phyloP scores from a whole-genome alignment of 108 stramenopile species.

The Poteriospumella lacustris region DNA sequence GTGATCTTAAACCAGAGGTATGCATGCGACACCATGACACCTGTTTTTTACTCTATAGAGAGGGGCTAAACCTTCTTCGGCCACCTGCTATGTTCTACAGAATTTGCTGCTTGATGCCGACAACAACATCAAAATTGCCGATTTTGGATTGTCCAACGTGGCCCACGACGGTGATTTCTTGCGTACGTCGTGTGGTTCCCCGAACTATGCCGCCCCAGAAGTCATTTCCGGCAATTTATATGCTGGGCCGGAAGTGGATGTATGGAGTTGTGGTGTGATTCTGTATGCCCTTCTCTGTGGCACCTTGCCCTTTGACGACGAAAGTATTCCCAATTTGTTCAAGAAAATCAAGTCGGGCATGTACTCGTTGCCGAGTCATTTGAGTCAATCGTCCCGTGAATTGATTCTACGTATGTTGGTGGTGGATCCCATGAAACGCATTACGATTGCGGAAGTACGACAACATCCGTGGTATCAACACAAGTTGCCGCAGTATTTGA shows the following conservation, averaged over 20 bases:
- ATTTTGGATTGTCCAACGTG: slow-evolving; percentile 95
- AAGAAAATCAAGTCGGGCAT: slow-evolving; percentile 98
- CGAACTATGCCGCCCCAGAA: slow-evolving; percentile 99
- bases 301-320: slow-evolving; percentile 96
- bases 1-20: slow-evolving; percentile 90
- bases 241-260: slow-evolving; percentile 96
- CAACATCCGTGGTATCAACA: slow-evolving; percentile 95
- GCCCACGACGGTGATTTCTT: slow-evolving; percentile 98
- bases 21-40: too few species aligned
- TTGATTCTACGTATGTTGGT: slow-evolving; percentile 96
- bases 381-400: slow-evolving; percentile 83
- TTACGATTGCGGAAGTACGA: slow-evolving; percentile 93
- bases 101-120: slow-evolving; percentile 70
- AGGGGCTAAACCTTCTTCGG: not conserved
- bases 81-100: slow-evolving; percentile 14
- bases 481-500: slow-evolving; percentile 90
- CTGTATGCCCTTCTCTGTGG: slow-evolving; percentile 98
- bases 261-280: slow-evolving; percentile 98
- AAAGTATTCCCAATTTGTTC: slow-evolving; percentile 95
- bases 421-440: slow-evolving; percentile 98
- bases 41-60: not conserved
- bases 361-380: slow-evolving; percentile 89
- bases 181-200: slow-evolving; percentile 78
- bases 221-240: slow-evolving; percentile 95
- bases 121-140: slow-evolving; percentile 96